Conservation (phyloP, 306 rosid genomes). For the Cucurbita ficifolia region DNA sequence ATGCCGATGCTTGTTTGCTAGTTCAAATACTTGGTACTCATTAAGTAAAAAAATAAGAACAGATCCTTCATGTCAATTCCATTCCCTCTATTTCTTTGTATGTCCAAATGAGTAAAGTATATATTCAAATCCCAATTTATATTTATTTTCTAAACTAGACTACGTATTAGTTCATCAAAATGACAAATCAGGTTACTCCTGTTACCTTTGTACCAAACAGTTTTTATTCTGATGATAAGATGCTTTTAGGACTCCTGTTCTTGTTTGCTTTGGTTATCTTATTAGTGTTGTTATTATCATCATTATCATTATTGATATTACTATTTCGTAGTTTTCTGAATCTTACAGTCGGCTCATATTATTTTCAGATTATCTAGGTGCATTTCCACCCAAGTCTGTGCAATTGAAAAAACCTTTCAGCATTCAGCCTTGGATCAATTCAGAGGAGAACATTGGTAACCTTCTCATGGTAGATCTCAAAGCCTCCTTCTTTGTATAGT, state of each 20-base stretch:
- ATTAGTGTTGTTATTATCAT: not conserved
- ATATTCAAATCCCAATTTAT: not conserved
- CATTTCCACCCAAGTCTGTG: constrained; percentile 68
- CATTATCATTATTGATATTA: not conserved
- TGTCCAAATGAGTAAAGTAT: not conserved
- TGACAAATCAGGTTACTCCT: not conserved
- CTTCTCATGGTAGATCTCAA: constrained; percentile 71
- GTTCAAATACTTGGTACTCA: not conserved
- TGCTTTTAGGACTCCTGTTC: not conserved
- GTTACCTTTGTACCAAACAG: not conserved
- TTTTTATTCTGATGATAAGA: not conserved
- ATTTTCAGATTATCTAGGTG: constrained; percentile 45
- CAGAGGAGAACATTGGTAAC: constrained; percentile 83
- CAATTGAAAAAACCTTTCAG: constrained; percentile 66
- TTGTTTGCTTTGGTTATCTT: not conserved
- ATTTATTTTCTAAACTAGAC: not conserved
- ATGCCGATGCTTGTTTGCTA: not conserved
- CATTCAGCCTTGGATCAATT: constrained; percentile 72
- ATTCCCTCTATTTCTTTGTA: not conserved
- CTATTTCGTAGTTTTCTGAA: not conserved
- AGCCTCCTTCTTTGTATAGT: not conserved
- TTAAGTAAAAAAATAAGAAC: not conserved
- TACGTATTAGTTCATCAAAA: not conserved
- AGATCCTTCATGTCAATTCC: not conserved
- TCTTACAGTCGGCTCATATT: constrained; percentile 7